Conservation (phyloP, 2,329 filamentous ascomycete genomes). For the Phialocephala sp. region DNA sequence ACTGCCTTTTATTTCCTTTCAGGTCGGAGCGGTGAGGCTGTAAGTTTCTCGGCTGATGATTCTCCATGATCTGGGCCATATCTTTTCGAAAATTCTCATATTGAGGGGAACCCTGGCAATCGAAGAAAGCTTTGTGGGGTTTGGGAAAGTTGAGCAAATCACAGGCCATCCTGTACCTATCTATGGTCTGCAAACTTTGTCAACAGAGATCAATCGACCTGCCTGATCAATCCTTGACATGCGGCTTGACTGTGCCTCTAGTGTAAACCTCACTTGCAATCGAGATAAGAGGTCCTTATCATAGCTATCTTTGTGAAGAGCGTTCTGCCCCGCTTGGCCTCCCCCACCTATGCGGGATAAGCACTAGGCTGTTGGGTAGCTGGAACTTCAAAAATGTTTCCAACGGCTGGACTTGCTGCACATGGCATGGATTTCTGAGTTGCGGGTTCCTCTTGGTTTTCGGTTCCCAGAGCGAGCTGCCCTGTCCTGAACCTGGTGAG, state of each 20-base stretch:
- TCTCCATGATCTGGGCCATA: background rate
- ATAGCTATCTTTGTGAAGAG: background rate
- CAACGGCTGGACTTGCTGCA: background rate
- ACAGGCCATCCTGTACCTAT: background rate
- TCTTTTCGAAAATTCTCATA: background rate
- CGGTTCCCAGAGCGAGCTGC: background rate
- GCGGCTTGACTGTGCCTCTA: conserved; percentile 5
- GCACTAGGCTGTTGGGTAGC: background rate
- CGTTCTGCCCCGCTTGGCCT: background rate
- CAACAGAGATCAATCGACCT: background rate
- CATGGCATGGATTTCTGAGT: background rate
- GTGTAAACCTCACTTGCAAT: background rate
- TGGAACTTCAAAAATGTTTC: background rate
- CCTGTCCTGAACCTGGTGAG: background rate
- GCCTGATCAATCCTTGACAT: background rate
- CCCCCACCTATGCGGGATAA: background rate
- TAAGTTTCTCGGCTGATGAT: background rate
- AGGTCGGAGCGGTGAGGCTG: background rate
- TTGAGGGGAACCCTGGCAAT: background rate
- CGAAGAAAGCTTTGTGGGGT: background rate
- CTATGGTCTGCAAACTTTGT: background rate
- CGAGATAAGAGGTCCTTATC: conserved; percentile 3
- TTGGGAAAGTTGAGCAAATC: background rate
- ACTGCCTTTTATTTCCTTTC: background rate
- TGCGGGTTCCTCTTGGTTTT: background rate